Evolutionary conservation across 2,329 filamentous ascomycete genomes (phyloP), one percentile per base, ranked within the genome.

Genomic region (Pseudohalonectria lignicola): DNA sequence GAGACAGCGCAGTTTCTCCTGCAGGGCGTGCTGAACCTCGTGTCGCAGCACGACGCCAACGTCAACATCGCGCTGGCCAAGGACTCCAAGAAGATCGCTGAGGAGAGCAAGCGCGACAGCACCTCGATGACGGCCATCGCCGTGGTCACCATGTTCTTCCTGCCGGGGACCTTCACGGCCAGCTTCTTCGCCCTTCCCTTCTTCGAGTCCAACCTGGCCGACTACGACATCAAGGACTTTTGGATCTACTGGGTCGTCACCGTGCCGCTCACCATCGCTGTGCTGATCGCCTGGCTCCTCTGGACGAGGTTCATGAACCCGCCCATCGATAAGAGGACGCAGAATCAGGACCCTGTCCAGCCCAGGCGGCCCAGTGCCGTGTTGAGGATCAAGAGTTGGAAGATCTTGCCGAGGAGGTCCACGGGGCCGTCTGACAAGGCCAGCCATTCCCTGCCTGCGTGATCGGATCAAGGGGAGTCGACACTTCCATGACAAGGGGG

Each of bases 51-150:
- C 29, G 39, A 36, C 29, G 28, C 39, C 8, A 36, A 23, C 17
- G 33, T 40, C 13, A 37, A 40, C 20, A 37, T 40, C 17, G 26
- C 28, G 33, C 34, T 36, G 19, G 39, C 39, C 23, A 31, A 31
- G 15, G 29, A 36, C 31, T 36, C 41, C 16, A 39, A 34, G 3
- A 36, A 28, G 19, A 45, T 39, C 12, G 46, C 39, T 26, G 47
- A 31, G 47, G 49, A 42, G 43, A 43, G 39, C 43, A 42, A 39
- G 51, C 21, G 34, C n/a, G 41, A 41, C 21, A 41, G 34, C n/a
- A 41, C 41, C 12, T 40, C 39, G 9, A 36, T 36, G 29, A 40
- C 28, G 17, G 39, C 39, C 31, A 41, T 41, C 35, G 30, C 39
- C 2, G 21, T 41, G 12, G 36, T 42, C 12, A 39, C 40, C 26